A percentile compares a stretch with the other conserved stretches of the same genome.
phyloP scores from a whole-genome alignment of 108 stramenopile genomes.

The Mayamaea pseudoterrestris region DNA sequence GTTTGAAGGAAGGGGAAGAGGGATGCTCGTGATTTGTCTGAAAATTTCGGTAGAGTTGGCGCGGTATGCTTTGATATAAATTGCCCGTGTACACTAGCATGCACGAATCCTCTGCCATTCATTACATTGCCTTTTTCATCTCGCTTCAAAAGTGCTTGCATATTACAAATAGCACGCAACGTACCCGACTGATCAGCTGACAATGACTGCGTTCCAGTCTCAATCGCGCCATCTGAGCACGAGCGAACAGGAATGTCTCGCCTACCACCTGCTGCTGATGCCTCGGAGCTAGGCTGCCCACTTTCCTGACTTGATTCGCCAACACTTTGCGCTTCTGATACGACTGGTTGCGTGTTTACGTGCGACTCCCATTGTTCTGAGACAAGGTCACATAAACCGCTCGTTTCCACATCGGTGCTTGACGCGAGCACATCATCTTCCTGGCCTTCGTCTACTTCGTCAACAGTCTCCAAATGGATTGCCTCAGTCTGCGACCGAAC shows the following conservation, averaged over 20 bases:
- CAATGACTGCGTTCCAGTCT: no score
- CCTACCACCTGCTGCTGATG: background rate
- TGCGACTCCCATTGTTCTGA: no score
- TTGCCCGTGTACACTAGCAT: slow-evolving; percentile 18
- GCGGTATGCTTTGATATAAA: slow-evolving; percentile 54
- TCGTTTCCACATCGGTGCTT: background rate
- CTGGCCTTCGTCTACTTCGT: slow-evolving; percentile 27
- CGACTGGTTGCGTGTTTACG: no score
- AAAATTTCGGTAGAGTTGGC: slow-evolving; percentile 51
- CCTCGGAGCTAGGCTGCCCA: background rate
- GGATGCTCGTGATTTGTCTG: slow-evolving; percentile 39
- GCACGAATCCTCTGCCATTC: background rate
- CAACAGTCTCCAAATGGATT: slow-evolving; percentile 52
- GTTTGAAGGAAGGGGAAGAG: slow-evolving; percentile 61
- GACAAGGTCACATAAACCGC: no score
- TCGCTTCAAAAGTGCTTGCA: background rate
- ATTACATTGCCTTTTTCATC: background rate
- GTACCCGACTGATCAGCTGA: no score
- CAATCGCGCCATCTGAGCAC: no score
- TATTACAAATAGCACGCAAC: no score
- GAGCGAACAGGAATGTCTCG: no score
- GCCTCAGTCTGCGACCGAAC: no score
- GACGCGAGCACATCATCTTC: slow-evolving; percentile 2
- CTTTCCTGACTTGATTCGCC: background rate
- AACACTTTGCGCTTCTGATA: no score